Evolutionary conservation across 768 basidiomycete genomes (phyloP), one percentile per base, ranked within the genome.

Genomic region (Candolleomyces eurysporus): DNA sequence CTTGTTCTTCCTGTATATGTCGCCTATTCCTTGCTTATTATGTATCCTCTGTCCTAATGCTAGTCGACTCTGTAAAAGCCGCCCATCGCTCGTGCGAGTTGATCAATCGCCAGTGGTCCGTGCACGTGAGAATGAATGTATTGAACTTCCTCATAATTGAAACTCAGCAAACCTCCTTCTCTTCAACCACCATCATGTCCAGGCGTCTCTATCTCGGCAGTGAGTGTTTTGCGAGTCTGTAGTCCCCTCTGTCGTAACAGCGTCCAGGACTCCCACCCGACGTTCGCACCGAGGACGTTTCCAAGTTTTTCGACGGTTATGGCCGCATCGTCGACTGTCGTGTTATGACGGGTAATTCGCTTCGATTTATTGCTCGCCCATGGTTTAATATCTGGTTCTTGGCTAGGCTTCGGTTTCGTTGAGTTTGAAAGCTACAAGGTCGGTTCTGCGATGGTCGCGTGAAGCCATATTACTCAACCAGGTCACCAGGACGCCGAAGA

Each of bases 401-500:
- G 13, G 5, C 14, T 30, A 93, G 93, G 93, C 11, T 99, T 97
- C 69, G 97, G 95, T 59, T 99, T 99, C 72, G 87, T 98, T 66
- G 96, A 98, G 75, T 98, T 97, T 69, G 96, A 96, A 73, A 91
- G 80, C 68, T 73, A 89, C 19, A 88, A 90, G 78, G 94, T 86
- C 71, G 57, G 74, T 63, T 5, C 5, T 26, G 26, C 51, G 54
- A 32, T 59, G 19, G 51, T 30, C 32, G 53, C 10, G 48, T 22
- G 16, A 49, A 11, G 4, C 61, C 8, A 30, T 54, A n/a, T 52
- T 30, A 2, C 21, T 50, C 57, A 69, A 64, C 63, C 68, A 5
- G 48, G 61, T 61, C 58, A 48, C 26, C 64, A 96, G 91, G 97
- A 99, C 66, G 96, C 96, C 7, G 96, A 98, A 70, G 94, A 98